These are phyloP conservation scores for Tetracladium setigerum DNA, from an alignment of 495 filamentous ascomycete genomes.

Conservation along the genomic window DNA sequence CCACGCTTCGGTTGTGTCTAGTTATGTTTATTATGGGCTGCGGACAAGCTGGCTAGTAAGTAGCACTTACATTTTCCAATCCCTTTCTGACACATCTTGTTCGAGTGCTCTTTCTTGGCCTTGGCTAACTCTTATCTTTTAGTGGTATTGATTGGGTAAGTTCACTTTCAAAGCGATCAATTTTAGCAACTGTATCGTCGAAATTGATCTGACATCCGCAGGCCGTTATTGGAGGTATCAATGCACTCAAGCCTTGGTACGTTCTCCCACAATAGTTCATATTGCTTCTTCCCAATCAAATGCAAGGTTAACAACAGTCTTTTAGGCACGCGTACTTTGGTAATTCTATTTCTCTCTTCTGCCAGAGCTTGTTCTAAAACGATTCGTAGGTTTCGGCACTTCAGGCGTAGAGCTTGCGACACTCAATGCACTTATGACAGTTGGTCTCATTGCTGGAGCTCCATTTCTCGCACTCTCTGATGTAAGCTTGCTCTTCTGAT, in stretches of 20 bases:
- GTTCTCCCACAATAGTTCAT: too few species aligned
- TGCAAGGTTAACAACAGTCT: too few species aligned
- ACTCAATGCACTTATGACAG: slow-evolving; percentile 33
- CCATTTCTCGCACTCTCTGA: slow-evolving; percentile 31
- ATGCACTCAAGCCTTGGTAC: slow-evolving; percentile 27
- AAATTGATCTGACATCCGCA: background rate
- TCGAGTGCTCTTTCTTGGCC: too few species aligned
- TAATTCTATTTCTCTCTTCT: too few species aligned
- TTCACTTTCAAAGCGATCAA: background rate
- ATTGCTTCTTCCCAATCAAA: too few species aligned
- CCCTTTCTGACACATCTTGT: too few species aligned
- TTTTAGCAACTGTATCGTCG: background rate
- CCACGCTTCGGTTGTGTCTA: slow-evolving; percentile 26
- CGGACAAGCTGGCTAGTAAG: slow-evolving; percentile 30
- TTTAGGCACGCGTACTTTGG: too few species aligned
- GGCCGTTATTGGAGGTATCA: slow-evolving; percentile 31
- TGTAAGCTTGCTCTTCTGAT: background rate
- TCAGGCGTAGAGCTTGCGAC: slow-evolving; percentile 26
- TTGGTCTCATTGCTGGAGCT: slow-evolving; percentile 30
- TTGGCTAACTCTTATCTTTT: too few species aligned
- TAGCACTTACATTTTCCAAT: too few species aligned
- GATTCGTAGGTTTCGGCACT: slow-evolving; percentile 20
- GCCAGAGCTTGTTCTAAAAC: too few species aligned
- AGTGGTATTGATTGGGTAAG: slow-evolving; percentile 32
- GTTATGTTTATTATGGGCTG: slow-evolving; percentile 36